phyloP scores from a whole-genome alignment of 345 rosid species.

The Linum trigynum region DNA sequence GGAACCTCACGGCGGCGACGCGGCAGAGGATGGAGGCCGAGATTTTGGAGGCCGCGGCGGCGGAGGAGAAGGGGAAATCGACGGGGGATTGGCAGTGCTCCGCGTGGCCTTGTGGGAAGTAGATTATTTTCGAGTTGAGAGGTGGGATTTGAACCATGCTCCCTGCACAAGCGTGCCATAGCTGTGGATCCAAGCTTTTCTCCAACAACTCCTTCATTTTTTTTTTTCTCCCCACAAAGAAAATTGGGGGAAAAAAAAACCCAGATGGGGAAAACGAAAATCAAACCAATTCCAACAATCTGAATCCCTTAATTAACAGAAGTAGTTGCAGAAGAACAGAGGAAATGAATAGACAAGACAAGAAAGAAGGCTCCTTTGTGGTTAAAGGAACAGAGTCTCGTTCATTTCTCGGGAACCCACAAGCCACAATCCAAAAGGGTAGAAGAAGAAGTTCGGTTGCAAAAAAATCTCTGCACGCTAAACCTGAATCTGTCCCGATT shows the following conservation, averaged over 20 bases:
- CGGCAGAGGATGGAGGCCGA: conserved; percentile 2
- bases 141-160: conserved; percentile 9
- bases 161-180: conserved; percentile 11
- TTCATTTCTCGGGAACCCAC: no score
- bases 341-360: no score
- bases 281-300: no score
- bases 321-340: neutral
- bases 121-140: neutral
- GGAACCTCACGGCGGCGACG: conserved; percentile 1
- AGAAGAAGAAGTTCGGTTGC: no score
- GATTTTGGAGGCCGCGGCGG: neutral
- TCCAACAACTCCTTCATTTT: neutral
- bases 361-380: no score
- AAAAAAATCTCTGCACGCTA: no score
- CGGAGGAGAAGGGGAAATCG: neutral
- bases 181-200: conserved; percentile 9
- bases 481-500: neutral
- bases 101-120: conserved; percentile 8
- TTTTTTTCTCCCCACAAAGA: no score
- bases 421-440: no score
- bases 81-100: conserved; percentile 6
- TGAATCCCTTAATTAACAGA: no score
- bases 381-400: no score
- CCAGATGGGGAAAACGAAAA: neutral
- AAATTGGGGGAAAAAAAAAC: neutral